Conservation (phyloP, 176 grass and related monocot species). For the Canna indica region DNA sequence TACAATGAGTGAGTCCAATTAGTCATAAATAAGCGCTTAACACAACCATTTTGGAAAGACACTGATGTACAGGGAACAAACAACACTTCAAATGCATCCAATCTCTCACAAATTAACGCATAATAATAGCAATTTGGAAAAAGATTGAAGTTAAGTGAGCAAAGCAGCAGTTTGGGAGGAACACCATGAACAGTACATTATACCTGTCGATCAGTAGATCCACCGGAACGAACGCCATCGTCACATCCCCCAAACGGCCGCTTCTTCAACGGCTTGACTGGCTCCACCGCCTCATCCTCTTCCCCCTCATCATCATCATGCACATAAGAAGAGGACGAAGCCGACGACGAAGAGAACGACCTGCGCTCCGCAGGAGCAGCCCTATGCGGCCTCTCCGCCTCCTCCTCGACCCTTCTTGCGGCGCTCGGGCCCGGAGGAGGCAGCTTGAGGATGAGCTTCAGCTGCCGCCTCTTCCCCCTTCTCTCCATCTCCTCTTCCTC, state of each 20-base stretch:
- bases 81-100: neutral
- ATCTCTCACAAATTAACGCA: neutral
- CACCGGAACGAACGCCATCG: constrained; percentile 5
- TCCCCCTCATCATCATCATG: constrained; percentile 38
- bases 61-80: neutral
- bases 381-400: constrained; percentile 4
- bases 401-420: neutral
- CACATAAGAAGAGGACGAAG: constrained; percentile 30
- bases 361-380: neutral
- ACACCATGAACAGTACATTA: neutral
- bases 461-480: constrained; percentile 39
- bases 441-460: constrained; percentile 81
- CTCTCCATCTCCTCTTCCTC: neutral
- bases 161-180: neutral
- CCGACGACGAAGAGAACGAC: neutral
- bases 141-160: neutral
- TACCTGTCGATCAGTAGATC: constrained; percentile 9
- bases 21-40: neutral
- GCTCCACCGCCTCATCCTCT: neutral
- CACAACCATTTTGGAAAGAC: neutral
- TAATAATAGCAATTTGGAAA: neutral
- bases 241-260: constrained; percentile 55
- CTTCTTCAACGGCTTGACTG: constrained; percentile 88
- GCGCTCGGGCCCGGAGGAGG: constrained; percentile 20
- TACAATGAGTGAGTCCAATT: neutral